Evolutionary conservation across 345 rosid genomes (phyloP), one percentile per base, ranked within the genome.

Genomic region (Triadica sebifera): DNA sequence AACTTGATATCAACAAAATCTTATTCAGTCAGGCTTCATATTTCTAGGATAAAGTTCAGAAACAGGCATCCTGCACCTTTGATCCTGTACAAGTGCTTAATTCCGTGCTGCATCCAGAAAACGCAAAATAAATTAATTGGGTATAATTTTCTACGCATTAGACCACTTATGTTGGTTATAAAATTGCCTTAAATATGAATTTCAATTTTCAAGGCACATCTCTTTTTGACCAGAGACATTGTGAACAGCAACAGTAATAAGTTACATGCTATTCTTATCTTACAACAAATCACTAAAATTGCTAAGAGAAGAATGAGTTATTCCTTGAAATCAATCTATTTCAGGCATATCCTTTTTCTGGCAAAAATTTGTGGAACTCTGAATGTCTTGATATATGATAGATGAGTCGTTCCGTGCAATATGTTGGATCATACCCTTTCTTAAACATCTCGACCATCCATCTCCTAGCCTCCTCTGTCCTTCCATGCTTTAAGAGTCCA

Each of bases 401-500:
- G 55, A 64, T 5, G 41, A 79, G 72, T 69, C 9, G 24, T 39
- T 60, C 9, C 60, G 77, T 67, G 25, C 17, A 2, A 65, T 24
- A 16, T 7, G 63, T 74, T 47, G 47, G 73, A 78, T 43, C 49
- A 74, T 77, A 78, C 55, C 84, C 88, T 71, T 25, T 78, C 39
- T 57, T 52, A 20, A 50, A 63, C 84, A 85, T 80, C 84, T 81
- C 79, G 50, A 79, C 67, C 65, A 72, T 17, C 89, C 71, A 84
- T 78, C 47, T 51, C 67, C 37, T 59, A 9, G 91, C 92, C 80
- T 84, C 86, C 17, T 15, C 77, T 25, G 6, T 77, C 78, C 76
- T 80, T 63, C 84, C 85, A 5, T 81, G 71, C 74, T 56, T 80
- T 24, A 71, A 70, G 15, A 84, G 84, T 78, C 86, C 83, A 38